Evolutionary conservation across 805 yeast species (phyloP).

Genomic region (Yamadazyma olivae): DNA sequence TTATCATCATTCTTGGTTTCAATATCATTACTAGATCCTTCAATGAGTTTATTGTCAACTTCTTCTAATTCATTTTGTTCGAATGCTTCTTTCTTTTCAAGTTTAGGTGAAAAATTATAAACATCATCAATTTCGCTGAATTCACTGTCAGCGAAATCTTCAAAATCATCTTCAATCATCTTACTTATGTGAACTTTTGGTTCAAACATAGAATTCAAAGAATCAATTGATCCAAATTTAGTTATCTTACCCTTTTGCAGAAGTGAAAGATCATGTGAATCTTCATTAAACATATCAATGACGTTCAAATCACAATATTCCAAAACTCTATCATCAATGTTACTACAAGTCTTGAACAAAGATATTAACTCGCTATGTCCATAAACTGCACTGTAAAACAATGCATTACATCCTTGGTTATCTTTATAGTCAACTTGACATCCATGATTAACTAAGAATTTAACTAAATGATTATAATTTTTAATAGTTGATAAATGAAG

Average conservation of each 20-base stretch:
- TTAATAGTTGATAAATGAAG: slow-evolving; percentile 80
- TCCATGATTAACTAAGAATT: slow-evolving; percentile 64
- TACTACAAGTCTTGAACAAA: slow-evolving; percentile 60
- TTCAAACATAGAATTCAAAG: slow-evolving; percentile 38
- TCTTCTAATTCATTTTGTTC: slow-evolving; percentile 16
- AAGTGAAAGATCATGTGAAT: slow-evolving; percentile 2
- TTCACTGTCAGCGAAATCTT: slow-evolving; percentile 32
- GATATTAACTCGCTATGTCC: slow-evolving; percentile 70
- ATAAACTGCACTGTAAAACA: slow-evolving; percentile 78
- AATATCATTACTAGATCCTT: slow-evolving; percentile 12
- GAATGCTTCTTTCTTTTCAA: slow-evolving; percentile 1
- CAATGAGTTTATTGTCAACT: slow-evolving; percentile 14
- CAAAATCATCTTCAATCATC: slow-evolving; percentile 26
- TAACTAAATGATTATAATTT: slow-evolving; percentile 62
- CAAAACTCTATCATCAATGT: slow-evolving; percentile 47
- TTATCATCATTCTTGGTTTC: slow-evolving; percentile 12
- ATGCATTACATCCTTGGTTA: slow-evolving; percentile 78
- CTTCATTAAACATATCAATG: slow-evolving; percentile 33
- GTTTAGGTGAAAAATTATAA: slow-evolving; percentile 5
- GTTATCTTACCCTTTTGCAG: slow-evolving; percentile 12
- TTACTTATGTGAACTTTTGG: slow-evolving; percentile 39
- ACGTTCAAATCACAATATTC: slow-evolving; percentile 46
- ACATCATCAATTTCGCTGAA: slow-evolving; percentile 18
- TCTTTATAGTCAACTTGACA: slow-evolving; percentile 72
- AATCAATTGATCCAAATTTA: slow-evolving; percentile 35